phyloP scores from a whole-genome alignment of 495 filamentous ascomycete genomes.

The Neurospora tetraspora region DNA sequence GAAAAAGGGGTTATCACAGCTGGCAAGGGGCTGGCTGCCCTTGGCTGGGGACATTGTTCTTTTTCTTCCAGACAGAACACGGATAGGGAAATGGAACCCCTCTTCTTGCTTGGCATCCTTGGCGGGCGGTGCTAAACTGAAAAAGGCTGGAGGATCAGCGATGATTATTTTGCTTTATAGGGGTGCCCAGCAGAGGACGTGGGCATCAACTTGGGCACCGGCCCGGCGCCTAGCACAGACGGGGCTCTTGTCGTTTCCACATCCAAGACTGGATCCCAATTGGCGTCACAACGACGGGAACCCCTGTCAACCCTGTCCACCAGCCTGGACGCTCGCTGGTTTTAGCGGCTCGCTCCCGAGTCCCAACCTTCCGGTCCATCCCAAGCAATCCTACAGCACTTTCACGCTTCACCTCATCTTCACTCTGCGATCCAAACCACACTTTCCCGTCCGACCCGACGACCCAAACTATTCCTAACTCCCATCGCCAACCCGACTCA shows the following conservation, averaged over 20 bases:
- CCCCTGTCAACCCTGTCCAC: background rate
- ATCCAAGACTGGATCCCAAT: background rate
- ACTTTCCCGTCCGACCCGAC: background rate
- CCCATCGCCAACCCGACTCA: background rate
- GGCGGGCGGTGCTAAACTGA: background rate
- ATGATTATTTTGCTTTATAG: background rate
- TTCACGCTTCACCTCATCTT: background rate
- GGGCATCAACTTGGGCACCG: too few relatives aligned
- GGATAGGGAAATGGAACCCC: background rate
- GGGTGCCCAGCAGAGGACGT: background rate
- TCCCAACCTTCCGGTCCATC: background rate
- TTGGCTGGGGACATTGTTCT: background rate
- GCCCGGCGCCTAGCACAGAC: background rate
- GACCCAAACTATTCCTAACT: background rate
- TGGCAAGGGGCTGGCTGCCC: background rate
- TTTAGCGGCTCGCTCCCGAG: background rate
- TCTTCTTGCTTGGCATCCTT: background rate
- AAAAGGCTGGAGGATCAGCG: background rate
- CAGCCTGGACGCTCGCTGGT: background rate
- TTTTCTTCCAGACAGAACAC: background rate
- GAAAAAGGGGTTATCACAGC: background rate
- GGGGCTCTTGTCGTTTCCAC: background rate
- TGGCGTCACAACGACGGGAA: background rate
- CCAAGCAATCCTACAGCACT: background rate
- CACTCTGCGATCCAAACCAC: background rate